Evolutionary conservation across 805 yeast genomes (phyloP), one percentile per base, ranked within the genome.

Genomic region (Groenewaldozyma tartarivorans): DNA sequence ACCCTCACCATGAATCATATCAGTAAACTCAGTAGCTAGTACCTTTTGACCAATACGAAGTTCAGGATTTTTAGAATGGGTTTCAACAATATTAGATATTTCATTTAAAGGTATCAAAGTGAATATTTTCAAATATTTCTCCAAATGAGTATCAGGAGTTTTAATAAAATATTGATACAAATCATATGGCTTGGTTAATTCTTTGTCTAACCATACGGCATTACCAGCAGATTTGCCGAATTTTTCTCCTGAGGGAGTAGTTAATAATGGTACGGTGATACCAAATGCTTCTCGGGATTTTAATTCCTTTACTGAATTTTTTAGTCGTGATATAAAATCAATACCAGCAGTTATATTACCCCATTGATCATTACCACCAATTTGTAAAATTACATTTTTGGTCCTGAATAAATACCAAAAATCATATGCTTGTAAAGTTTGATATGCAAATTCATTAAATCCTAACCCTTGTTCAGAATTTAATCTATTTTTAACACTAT

Each of bases 201-300:
- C 59, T 5, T 75, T 68, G 53, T 81, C 88, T 40, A 92, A 77
- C 62, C 92, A 92, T 1, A 92, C 75, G 0, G 98, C 97, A 65
- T 92, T 92, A 0, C 97, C 97, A 2, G 96, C 96, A 42, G 95
- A 82, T 56, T 92, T 92, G 22, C 98, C 98, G 61, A 92, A 88
- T 62, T 92, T 92, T 45, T 79, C 92, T 5, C 98, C 98, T 7
- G 76, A 71, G 0, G 95, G 75, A 0, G 96, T 85, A 0, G 95
- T 84, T 49, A 92, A 66, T 21, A 92, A 63, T 1, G 97, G 97
- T 0, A 82, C 95, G 0, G 98, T 92, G 35, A 92, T 50, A 0
- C 96, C 97, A 58, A 63, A 83, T 46, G 43, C 59, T 39, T 41
- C 46, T 33, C 48, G 30, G 7, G 39, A 36, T 24, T 35, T 18